Evolutionary conservation across 805 yeast species (phyloP).

Genomic region (Zygotorulaspora chibaensis): DNA sequence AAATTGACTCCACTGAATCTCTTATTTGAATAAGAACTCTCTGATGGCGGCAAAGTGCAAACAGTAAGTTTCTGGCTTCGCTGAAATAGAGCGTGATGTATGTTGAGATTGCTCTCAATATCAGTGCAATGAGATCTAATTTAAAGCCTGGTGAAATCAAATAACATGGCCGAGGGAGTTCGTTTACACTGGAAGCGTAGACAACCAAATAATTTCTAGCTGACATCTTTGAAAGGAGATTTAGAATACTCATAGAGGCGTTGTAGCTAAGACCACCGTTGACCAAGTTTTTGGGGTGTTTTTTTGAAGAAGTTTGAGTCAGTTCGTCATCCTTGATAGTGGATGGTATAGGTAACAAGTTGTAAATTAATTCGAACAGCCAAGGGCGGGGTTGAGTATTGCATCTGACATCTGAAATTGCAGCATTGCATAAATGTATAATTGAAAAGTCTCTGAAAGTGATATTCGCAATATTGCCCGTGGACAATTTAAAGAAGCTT

Average conservation of each 20-base stretch:
- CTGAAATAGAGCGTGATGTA: conserved; percentile 47
- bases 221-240: conserved; percentile 35
- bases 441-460: conserved; percentile 64
- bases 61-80: conserved; percentile 52
- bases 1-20: conserved; percentile 22
- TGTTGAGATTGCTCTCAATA: conserved; percentile 54
- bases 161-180: conserved; percentile 9
- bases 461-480: conserved; percentile 36
- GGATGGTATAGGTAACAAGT: conserved; percentile 46
- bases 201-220: conserved; percentile 26
- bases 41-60: conserved; percentile 41
- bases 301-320: conserved; percentile 28
- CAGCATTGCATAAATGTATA: conserved; percentile 45
- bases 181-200: conserved; percentile 7
- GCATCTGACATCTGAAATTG: conserved; percentile 38
- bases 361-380: conserved; percentile 56
- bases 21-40: conserved; percentile 29
- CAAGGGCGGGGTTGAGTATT: conserved; percentile 38
- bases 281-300: conserved; percentile 25
- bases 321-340: conserved; percentile 17
- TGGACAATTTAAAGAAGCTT: conserved; percentile 41
- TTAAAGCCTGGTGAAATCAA: conserved; percentile 37
- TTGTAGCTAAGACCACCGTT: conserved; percentile 47
- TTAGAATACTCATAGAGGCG: conserved; percentile 45
- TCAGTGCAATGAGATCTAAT: conserved; percentile 53